Conservation (phyloP, 2,329 filamentous ascomycete species). For the Blastomyces gilchristii region DNA sequence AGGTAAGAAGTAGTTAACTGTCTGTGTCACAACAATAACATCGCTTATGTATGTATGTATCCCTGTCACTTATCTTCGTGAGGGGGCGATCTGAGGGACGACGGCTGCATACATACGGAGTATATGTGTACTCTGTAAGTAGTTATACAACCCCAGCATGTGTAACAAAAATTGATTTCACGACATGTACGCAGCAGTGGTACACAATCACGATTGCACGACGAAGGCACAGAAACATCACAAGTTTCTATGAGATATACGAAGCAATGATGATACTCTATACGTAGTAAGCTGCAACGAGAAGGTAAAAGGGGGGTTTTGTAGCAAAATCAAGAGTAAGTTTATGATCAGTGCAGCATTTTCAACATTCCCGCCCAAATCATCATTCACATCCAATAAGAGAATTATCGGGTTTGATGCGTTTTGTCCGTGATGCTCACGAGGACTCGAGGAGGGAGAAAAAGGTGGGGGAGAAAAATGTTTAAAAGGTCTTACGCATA, state of each 20-base stretch:
- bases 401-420: too few species aligned
- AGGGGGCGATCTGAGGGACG: neutral
- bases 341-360: neutral
- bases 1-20: too few species aligned
- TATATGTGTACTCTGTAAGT: too few species aligned
- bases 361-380: too few species aligned
- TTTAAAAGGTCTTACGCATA: neutral
- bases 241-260: neutral
- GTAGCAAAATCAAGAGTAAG: neutral
- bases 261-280: neutral
- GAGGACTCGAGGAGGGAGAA: neutral
- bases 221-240: neutral
- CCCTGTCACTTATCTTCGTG: neutral
- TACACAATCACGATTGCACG: too few species aligned
- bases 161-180: neutral
- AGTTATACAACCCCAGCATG: neutral
- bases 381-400: too few species aligned
- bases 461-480: neutral
- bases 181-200: neutral
- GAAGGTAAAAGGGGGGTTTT: neutral
- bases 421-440: neutral
- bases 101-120: too few species aligned
- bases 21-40: neutral
- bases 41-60: neutral
- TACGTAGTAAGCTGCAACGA: neutral